Percentiles rank a stretch among this genome's conserved stretches.
These are phyloP conservation scores for Rusavskia elegans DNA, from an alignment of 495 filamentous ascomycete genomes.

Conservation along the genomic window DNA sequence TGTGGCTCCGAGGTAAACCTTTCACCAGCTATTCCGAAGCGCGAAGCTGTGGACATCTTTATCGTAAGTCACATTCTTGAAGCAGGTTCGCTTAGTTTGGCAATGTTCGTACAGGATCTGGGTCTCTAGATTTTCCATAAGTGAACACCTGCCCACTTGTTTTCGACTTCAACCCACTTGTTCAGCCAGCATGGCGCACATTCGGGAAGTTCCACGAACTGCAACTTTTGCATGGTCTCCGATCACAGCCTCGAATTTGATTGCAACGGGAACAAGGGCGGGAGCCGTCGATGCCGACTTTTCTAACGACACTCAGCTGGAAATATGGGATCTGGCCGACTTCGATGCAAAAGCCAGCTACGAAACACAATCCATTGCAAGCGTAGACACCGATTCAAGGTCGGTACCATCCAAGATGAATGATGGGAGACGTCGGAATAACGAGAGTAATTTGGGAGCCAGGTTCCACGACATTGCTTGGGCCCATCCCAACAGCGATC, in stretches of 20 bases:
- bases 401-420: constrained; percentile 21
- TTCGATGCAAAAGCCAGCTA: constrained; percentile 54
- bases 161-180: not conserved
- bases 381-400: constrained; percentile 80
- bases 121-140: no score
- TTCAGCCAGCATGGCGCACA: constrained; percentile 63
- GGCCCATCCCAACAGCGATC: constrained; percentile 61
- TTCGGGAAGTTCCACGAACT: constrained; percentile 89
- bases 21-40: no score
- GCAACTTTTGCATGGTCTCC: constrained; percentile 96
- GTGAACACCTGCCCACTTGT: not conserved
- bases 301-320: constrained; percentile 89
- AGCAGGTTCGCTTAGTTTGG: no score
- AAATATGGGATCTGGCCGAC: constrained; percentile 86
- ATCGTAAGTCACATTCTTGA: no score
- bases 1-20: no score
- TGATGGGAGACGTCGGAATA: not conserved
- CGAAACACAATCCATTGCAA: constrained; percentile 74
- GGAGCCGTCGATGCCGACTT: constrained; percentile 95
- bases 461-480: constrained; percentile 98
- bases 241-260: constrained; percentile 51
- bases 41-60: no score
- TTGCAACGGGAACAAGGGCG: constrained; percentile 90
- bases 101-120: no score
- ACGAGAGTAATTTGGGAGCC: constrained; percentile 2